A percentile compares a stretch with the other conserved stretches of the same genome.
Conservation (phyloP, 2,329 filamentous ascomycete species). For the Arthroderma sp. region DNA sequence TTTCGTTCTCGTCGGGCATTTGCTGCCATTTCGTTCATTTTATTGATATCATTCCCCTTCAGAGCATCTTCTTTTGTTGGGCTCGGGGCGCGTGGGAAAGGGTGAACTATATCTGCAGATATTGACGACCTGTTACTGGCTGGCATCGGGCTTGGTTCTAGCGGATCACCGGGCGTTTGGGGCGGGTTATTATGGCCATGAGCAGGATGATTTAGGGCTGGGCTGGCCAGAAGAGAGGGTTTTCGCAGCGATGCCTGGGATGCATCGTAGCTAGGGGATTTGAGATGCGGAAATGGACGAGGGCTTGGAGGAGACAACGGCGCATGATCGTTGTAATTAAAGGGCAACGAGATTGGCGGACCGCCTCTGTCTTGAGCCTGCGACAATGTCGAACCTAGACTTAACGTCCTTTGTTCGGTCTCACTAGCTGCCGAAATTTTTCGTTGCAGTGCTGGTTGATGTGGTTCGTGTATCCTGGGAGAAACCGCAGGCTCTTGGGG, state of each 20-base stretch:
- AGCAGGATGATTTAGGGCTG: conserved; percentile 1
- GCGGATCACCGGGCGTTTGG: neutral
- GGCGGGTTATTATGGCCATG: neutral
- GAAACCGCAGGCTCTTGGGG: conserved; percentile 5
- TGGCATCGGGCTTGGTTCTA: conserved; percentile 1
- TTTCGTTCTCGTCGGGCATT: conserved; percentile 86
- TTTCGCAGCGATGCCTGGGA: conserved; percentile 7
- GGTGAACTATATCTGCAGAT: conserved; percentile 5
- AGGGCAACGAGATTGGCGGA: neutral
- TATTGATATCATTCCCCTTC: conserved; percentile 3
- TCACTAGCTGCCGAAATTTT: conserved; percentile 17
- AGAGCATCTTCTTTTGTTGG: conserved; percentile 7
- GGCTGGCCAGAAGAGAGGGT: conserved; percentile 4
- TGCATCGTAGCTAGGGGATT: conserved; percentile 11
- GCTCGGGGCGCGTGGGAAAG: conserved; percentile 6
- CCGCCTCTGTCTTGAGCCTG: conserved; percentile 1
- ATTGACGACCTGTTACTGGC: conserved; percentile 5
- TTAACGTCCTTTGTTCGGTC: conserved; percentile 12
- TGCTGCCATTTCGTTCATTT: conserved; percentile 63
- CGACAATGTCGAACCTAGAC: conserved; percentile 16
- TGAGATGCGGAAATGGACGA: conserved; percentile 7
- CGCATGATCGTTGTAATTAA: neutral
- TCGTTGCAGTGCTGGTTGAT: conserved; percentile 17
- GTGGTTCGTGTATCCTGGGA: conserved; percentile 8
- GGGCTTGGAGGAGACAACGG: neutral